Evolutionary conservation across 2,329 filamentous ascomycete species (phyloP).

Genomic region (Fusarium liriodendri): DNA sequence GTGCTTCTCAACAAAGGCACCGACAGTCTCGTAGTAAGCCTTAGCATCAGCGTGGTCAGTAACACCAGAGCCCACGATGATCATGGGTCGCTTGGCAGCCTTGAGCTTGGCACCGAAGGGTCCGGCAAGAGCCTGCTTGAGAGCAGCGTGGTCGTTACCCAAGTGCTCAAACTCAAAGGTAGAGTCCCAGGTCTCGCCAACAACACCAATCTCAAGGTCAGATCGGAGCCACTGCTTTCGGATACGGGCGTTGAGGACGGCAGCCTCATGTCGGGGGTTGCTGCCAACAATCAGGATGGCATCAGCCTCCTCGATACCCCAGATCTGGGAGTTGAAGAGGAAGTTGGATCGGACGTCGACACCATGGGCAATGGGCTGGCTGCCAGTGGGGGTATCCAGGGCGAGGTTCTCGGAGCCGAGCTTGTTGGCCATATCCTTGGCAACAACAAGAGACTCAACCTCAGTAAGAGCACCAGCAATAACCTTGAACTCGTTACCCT

Average conservation of each 20-base stretch:
- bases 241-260: conserved; percentile 94
- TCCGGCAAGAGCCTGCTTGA: conserved; percentile 88
- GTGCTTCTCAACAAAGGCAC: conserved; percentile 93
- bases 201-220: conserved; percentile 90
- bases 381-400: conserved; percentile 88
- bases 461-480: conserved; percentile 93
- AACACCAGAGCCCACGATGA: conserved; percentile 91
- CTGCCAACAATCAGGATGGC: conserved; percentile 92
- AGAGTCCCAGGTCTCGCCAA: conserved; percentile 91
- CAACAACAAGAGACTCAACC: conserved; percentile 91
- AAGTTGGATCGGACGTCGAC: conserved; percentile 95
- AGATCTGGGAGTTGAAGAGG: conserved; percentile 95
- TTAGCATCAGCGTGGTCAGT: conserved; percentile 93
- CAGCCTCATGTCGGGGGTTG: conserved; percentile 95
- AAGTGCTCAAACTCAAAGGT: conserved; percentile 97
- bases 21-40: conserved; percentile 91
- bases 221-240: conserved; percentile 98
- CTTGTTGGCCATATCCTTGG: conserved; percentile 97
- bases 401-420: conserved; percentile 96
- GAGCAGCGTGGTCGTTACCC: conserved; percentile 78
- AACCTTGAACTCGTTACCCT: conserved; percentile 95
- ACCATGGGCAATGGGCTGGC: conserved; percentile 88
- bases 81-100: conserved; percentile 92
- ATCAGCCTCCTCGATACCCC: conserved; percentile 93
- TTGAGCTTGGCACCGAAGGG: conserved; percentile 93